Evolutionary conservation across 2,329 filamentous ascomycete species (phyloP), one percentile per base, ranked within the genome.

Genomic region (Xylariaceae sp.): DNA sequence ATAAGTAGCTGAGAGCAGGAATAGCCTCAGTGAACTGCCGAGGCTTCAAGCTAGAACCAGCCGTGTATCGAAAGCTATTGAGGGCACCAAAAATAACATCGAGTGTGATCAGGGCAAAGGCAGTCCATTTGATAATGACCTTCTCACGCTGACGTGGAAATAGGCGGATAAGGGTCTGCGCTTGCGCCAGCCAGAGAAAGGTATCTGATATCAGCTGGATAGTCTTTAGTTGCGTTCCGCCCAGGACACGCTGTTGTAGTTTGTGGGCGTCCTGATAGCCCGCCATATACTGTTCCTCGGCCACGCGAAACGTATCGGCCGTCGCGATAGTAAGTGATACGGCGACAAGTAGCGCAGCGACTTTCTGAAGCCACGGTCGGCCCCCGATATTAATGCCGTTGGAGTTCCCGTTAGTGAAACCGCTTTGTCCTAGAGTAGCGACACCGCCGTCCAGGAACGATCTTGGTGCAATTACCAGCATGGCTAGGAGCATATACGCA

Each of bases 91-190:
- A 99, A 8, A 91, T 84, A 43, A 92, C 86, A 68, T 97, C 92
- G 56, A 96, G 80, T 0, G 90, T 83, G 66, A 99, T 96, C 54
- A 99, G 81, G 2, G 88, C 91, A 68, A 97, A 96, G 1, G 92
- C 94, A 12, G 92, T 90, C 92, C 92, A 99, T 74, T 97, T 97
- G 74, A 99, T 99, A 62, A 97, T 89, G 50, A 97, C 86, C 73
- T 97, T 97, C 73, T 99, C 94, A 67, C 95, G 89, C 67, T 97
- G 92, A 35, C 94, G 89, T 6, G 94, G 94, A 64, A 99, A 99
- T 1, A 99, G 78, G 51, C 94, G 87, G 64, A 97, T 97, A 55
- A 99, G 74, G 0, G 94, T 99, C 74, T 99, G 94, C 1, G 95
- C 92, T 72, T 99, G 94, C 1, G 94, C 94, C 40, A 99, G 83